Base-by-base conservation (phyloP, 2,329 filamentous ascomycete species). In the Hortaea sp. region DNA sequence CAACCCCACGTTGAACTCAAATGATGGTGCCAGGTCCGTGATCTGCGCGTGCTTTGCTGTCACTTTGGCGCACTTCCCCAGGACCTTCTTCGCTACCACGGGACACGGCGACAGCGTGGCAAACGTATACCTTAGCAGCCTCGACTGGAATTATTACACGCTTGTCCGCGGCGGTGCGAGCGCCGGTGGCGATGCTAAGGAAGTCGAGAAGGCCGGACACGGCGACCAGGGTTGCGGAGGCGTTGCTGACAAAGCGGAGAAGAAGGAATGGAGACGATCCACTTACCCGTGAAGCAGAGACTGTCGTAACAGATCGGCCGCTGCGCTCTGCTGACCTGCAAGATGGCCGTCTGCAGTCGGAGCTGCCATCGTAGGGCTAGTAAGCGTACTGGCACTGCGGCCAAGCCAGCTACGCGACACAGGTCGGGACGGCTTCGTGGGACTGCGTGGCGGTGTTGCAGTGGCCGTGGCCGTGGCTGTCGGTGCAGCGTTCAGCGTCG, bases 241-340 rank as follows among this genome's bases (percentile, higher is more conserved):
- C 37, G 20, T 20, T 20, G 20, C 20, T 20, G 20, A 20, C 20
- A 20, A 20, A 20, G 20, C 20, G 20, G 20, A 20, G 10, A 39
- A 39, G 9, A 13, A 39, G 13, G 10, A 39, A 39, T n/a, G 13
- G 10, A 13, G 13, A 39, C 7, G 10, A 27, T 20, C 37, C 32
- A 46, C 52, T 56, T 71, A 80, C 77, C 72, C 75, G 60, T 75
- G 74, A 62, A 73, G 65, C 64, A 76, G 72, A 49, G 75, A 71
- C 64, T 79, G 78, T 58, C 76, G 71, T 58, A 78, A 65, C 63
- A 78, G 65, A 57, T 79, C 77, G 43, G 74, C 72, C 46, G 77
- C 75, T 49, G 69, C 69, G 56, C 71, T 67, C 57, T 70, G 64
- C 55, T 72, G 74, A 20, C 20, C 20, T 20, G 20, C 20, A 55